Evolutionary conservation across 371 early-diverging fungal genomes (phyloP).

Genomic region (Circinella umbellata): DNA sequence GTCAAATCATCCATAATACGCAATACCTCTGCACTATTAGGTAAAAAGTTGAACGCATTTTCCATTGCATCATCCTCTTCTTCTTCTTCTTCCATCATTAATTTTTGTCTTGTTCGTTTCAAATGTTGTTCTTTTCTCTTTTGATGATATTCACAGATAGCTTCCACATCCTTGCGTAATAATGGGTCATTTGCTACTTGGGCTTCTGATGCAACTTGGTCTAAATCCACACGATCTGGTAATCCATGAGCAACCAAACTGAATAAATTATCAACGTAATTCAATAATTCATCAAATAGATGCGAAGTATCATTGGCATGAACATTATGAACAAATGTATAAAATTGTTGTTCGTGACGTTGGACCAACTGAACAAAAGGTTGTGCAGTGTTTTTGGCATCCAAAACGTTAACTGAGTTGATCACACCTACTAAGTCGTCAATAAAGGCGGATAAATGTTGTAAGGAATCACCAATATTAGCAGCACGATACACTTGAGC

Average conservation of each 20-base stretch:
- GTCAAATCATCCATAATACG: constrained; percentile 27
- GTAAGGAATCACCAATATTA: constrained; percentile 58
- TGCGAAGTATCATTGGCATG: constrained; percentile 48
- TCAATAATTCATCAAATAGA: constrained; percentile 38
- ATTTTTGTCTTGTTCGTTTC: constrained; percentile 25
- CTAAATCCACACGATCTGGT: constrained; percentile 26
- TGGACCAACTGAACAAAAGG: constrained; percentile 47
- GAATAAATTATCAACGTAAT: constrained; percentile 32
- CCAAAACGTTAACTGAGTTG: constrained; percentile 42
- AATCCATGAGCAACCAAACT: constrained; percentile 26
- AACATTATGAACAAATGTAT: constrained; percentile 61
- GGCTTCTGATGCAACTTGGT: neutral
- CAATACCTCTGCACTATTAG: constrained; percentile 15
- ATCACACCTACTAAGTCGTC: constrained; percentile 62
- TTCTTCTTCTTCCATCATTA: constrained; percentile 19
- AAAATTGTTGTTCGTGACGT: constrained; percentile 58
- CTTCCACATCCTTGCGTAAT: constrained; percentile 22
- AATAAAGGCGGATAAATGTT: constrained; percentile 55
- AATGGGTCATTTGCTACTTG: neutral
- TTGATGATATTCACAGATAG: constrained; percentile 25
- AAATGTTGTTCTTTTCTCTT: constrained; percentile 27
- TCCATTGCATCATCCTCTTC: constrained; percentile 2
- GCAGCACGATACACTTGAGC: constrained; percentile 65
- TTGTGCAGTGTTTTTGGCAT: constrained; percentile 28
- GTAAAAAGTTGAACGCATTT: constrained; percentile 19